These are phyloP conservation scores for Chaetomium fimeti DNA, from an alignment of 495 filamentous ascomycete species.

Conservation along the genomic window DNA sequence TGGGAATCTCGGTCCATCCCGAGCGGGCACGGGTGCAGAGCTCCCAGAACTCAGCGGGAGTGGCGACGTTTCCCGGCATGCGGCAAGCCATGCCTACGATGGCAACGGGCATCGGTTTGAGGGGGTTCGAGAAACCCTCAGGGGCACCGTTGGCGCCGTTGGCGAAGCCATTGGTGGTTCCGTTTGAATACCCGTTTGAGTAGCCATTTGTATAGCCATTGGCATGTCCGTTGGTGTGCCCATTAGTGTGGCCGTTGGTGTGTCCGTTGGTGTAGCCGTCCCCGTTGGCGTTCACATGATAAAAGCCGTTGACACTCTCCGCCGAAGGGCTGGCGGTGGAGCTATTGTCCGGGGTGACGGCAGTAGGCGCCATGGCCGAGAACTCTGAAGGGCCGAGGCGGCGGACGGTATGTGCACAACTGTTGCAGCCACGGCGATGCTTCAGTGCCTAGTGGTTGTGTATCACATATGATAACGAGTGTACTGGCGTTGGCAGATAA, in stretches of 20 bases:
- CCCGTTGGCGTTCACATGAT: conserved; percentile 23
- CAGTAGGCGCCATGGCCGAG: conserved; percentile 45
- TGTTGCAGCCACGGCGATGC: background rate
- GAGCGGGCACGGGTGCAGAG: conserved; percentile 58
- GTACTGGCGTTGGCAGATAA: conserved; percentile 21
- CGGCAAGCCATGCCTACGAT: conserved; percentile 57
- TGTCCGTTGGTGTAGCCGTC: conserved; percentile 26
- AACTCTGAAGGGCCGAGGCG: background rate
- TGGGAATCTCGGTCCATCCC: conserved; percentile 60
- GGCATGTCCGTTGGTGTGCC: conserved; percentile 30
- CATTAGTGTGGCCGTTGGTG: background rate
- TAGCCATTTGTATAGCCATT: conserved; percentile 29
- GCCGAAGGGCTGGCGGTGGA: conserved; percentile 37
- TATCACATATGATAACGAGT: conserved; percentile 1
- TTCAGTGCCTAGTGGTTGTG: conserved; percentile 25
- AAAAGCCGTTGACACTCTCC: conserved; percentile 35
- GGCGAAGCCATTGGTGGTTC: conserved; percentile 16
- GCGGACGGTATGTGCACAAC: background rate
- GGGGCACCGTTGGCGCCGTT: conserved; percentile 22
- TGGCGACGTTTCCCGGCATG: conserved; percentile 55
- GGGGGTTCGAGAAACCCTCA: background rate
- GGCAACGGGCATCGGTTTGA: conserved; percentile 50
- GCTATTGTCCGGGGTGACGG: conserved; percentile 42
- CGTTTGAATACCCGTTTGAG: conserved; percentile 21
- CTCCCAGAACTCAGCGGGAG: conserved; percentile 57